Evolutionary conservation across 306 rosid genomes (phyloP), one percentile per base, ranked within the genome.

Genomic region (Hylodesmum podocarpum): DNA sequence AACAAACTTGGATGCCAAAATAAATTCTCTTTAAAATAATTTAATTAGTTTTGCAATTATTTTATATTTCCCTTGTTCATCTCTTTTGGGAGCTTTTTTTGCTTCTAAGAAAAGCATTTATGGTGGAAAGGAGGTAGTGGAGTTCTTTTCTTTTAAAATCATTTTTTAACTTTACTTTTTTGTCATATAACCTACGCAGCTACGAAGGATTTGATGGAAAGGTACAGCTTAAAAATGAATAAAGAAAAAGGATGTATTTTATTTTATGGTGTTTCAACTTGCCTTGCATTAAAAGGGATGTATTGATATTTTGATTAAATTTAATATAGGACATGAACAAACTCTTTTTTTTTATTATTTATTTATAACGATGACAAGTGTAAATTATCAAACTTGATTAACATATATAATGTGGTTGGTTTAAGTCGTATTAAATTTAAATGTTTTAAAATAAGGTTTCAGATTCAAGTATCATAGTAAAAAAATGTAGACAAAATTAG

Each of bases 31-130:
- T 29, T 18, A 22, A 55, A 69, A 15, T 44, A 4, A 8, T 47
- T 25, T 40, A 25, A 19, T 46, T 34, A 34, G n/a, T 8, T 11
- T 58, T 34, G 4, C 16, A 16, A 51, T 54, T 69, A 29, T 51
- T 71, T 71, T 51, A 33, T 62, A 34, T 54, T 61, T 58, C 11
- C 41, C 8, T 69, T 64, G 53, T 33, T 39, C 80, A 63, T 28
- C 50, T 66, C 50, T 77, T 72, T 66, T 36, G 28, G 50, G 71
- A 54, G 78, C 76, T 83, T 77, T 70, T 85, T 86, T 6, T n/a
- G 87, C 97, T 88, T 91, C 88, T 73, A 91, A 89, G 94, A 80
- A 86, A 91, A 88, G 97, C 83, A 82, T 81, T 66, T 58, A 28
- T 43, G 72, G 66, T 78, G 40, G 71, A 53, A 12, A n/a, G 13